Evolutionary conservation across 176 grass and related monocot genomes (phyloP), one percentile per base, ranked within the genome.

Genomic region (Hyparrhenia diplandra): DNA sequence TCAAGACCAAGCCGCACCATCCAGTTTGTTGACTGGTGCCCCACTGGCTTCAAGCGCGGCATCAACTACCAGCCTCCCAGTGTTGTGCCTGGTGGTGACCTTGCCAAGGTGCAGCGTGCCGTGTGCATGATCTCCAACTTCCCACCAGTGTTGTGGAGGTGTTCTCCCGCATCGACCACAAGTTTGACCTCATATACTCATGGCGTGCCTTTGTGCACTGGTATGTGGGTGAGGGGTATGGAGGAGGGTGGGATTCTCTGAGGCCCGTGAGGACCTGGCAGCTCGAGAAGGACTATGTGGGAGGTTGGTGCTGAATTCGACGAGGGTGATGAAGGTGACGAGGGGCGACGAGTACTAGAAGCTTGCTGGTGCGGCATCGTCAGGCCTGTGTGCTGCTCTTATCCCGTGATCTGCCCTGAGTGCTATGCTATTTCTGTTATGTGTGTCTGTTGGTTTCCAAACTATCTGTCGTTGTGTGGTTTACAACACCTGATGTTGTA

Each of bases 121-220:
- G 87, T 89, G 45, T 89, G 87, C 78, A 89, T 89, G 87, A 89
- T 89, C 83, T 89, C 87, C 78, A 89, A 89, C 73, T 89, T n/a
- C n/a, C 87, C 58, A 89, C 87, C 83, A 89, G 87, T 4, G 87
- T 89, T 1, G 87, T 89, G 0, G 87, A 89, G 78, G 87, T 89
- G 5, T 89, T 89, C 87, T 89, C 87, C 37, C 87, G 87, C 66
- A 89, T 89, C 0, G 87, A 89, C 78, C 87, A 89, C 78, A 89
- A 89, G 66, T 89, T 89, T 0, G 87, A 89, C 73, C 87, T 89
- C 17, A 89, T 89, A 83, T 89, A 89, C 13, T 73, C 87, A 66
- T 85, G 85, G 83, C 87, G 83, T 2, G 87, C 87, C 46, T 89
- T 89, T 0, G 87, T 89, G 28, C 87, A 89, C 87, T 89, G 87